Evolutionary conservation across 257 asterid genomes (phyloP).

Genomic region (Jacaranda copaia): DNA sequence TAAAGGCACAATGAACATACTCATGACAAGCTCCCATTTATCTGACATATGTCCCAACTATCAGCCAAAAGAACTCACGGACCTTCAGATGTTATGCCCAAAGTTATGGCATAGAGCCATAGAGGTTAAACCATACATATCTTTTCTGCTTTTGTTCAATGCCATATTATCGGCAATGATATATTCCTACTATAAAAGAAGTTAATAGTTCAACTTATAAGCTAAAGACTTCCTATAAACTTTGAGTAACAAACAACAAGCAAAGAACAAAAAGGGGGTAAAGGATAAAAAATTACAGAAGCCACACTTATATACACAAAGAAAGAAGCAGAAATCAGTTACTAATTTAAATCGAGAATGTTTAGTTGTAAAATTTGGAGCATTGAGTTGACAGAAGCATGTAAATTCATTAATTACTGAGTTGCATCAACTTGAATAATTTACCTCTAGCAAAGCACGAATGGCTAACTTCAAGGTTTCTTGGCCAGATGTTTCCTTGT

Average conservation of each 20-base stretch:
- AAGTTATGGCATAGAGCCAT: background rate
- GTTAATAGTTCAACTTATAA: too few relatives aligned
- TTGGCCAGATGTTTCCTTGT: constrained; percentile 94
- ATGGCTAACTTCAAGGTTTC: constrained; percentile 94
- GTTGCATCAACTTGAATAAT: constrained; percentile 23
- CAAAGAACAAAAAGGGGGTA: background rate
- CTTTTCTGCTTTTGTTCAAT: background rate
- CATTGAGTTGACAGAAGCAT: background rate
- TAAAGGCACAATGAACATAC: too few relatives aligned
- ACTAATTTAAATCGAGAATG: constrained; percentile 11
- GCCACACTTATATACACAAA: background rate
- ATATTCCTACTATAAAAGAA: too few relatives aligned
- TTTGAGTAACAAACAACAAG: background rate
- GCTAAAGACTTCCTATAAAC: too few relatives aligned
- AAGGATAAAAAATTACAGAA: background rate
- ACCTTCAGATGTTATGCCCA: too few relatives aligned
- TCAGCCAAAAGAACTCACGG: background rate
- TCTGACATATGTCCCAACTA: background rate
- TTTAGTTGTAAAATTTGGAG: background rate
- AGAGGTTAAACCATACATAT: background rate
- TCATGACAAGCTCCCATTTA: too few relatives aligned
- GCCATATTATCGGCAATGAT: too few relatives aligned
- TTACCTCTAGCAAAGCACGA: constrained; percentile 98
- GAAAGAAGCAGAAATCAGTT: background rate
- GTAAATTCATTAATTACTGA: background rate